Evolutionary conservation across 768 basidiomycete species (phyloP), one percentile per base, ranked within the genome.

Genomic region (Filobasidium floriforme): DNA sequence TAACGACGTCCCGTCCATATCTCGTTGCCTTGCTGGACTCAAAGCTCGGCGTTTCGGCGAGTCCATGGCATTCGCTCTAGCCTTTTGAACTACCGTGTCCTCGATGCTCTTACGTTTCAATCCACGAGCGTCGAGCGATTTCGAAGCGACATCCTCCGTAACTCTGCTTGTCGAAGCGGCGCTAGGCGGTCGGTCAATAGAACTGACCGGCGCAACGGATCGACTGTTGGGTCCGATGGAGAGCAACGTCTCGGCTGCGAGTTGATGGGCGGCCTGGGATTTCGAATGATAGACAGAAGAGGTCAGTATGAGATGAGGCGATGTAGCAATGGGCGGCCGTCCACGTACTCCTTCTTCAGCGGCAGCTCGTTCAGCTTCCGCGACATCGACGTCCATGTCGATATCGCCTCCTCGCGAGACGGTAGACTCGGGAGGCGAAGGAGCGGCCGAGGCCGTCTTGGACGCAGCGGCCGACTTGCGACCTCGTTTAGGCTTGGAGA

Each of bases 191-290:
- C 43, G 4, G 12, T 62, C 61, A 3, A 41, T n/a, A n/a, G n/a
- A 19, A 44, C 4, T 18, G 22, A 22, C 46, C 18, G 46, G 14
- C 46, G 54, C 7, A 26, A 15, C 24, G 7, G 54, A 57, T 67
- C 68, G 37, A 68, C 62, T 24, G 66, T 72, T 46, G 1, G 77
- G 75, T 7, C 73, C 75, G 73, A 78, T 77, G 5, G 71, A 72
- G 4, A 78, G 67, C 11, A 78, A 67, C 7, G 77, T 71, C 61
- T 78, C 77, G 19, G 77, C 77, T 19, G 77, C 77, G 24, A 76
- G 71, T 66, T 78, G 77, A 49, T 77, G 75, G 18, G 73, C 77
- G 44, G 71, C 72, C 75, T 73, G 73, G 28, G 28, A 14, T 26
- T n/a, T 19, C 1, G 37, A 28, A 26, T 5, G 24, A 46, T 59